Base-by-base conservation (phyloP, 805 yeast genomes). In the Metschnikowia noctiluminum region DNA sequence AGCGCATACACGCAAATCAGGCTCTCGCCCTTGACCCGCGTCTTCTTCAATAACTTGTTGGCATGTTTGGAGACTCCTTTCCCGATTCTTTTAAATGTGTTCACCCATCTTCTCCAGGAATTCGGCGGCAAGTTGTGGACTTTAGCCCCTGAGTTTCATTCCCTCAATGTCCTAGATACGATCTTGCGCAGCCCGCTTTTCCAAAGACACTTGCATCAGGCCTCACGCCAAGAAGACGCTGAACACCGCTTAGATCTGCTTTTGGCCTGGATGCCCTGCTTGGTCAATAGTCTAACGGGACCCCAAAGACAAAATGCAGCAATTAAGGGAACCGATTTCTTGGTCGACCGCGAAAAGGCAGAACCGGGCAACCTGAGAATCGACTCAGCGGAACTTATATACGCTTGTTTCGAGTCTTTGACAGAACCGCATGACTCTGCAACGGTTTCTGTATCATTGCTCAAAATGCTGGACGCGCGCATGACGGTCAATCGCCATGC, bases 161-260 rank as follows among this genome's bases (percentile, higher is more conserved):
- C 77, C 50, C 73, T 71, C 28, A 82, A 81, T 50, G 69, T 84
- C 39, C 62, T 86, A 44, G 90, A 85, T 53, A 74, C 81, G 14
- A 70, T 85, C 1, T 73, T 85, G 41, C 77, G 77, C 15, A 82
- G 78, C 55, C 81, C 84, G 1, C 65, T 70, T 41, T 81, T 73
- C 55, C 58, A 69, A 0, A 65, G 64, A 14, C 67, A 63, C 44
- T 59, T 84, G 28, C 53, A 53, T 6, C 40, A 37, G 7, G 50
- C 58, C 1, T 21, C 45, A 13, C 21, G 31, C 10, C 16, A 11
- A 14, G 37, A 39, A 45, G 57, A 56, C 3, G 16, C 42, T 51
- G 40, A 52, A 62, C 13, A 64, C 46, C 15, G 45, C 1, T 52
- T 61, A 11, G 63, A 64, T 32, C 82, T 81, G 58, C 53, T 81